Evolutionary conservation across 345 rosid species (phyloP).

Genomic region (Citrus inodora): DNA sequence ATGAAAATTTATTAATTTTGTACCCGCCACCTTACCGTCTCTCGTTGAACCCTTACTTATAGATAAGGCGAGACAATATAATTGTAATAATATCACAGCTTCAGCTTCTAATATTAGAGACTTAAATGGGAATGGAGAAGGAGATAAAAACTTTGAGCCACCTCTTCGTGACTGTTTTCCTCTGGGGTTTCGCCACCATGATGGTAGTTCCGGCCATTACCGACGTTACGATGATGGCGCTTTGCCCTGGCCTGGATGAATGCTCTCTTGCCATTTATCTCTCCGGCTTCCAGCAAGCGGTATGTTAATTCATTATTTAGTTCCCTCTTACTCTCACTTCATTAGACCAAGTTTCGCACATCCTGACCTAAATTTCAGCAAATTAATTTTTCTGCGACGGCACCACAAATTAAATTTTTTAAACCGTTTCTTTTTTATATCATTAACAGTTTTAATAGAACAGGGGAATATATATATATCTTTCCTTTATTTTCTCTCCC

Average conservation of each 20-base stretch:
- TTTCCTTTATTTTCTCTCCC: no score
- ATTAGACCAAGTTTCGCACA: no score
- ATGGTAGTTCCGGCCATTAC: slow-evolving; percentile 62
- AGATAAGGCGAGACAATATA: no score
- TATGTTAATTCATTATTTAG: slow-evolving; percentile 6
- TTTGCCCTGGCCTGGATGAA: slow-evolving; percentile 63
- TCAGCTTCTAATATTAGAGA: neutral
- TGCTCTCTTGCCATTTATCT: slow-evolving; percentile 91
- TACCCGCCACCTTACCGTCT: neutral
- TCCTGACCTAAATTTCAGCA: no score
- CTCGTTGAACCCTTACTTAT: neutral
- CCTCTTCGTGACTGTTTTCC: slow-evolving; percentile 55
- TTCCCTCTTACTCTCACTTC: no score
- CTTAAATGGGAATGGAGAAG: slow-evolving; percentile 20
- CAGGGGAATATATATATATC: no score
- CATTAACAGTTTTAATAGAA: no score
- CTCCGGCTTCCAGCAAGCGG: slow-evolving; percentile 81
- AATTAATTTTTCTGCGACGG: no score
- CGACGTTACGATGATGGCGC: slow-evolving; percentile 74
- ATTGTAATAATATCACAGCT: no score
- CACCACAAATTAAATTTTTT: no score
- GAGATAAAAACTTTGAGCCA: slow-evolving; percentile 36
- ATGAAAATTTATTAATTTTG: no score
- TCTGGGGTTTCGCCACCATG: slow-evolving; percentile 35
- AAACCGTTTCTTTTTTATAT: no score